These are phyloP conservation scores for Populus euphratica DNA, from an alignment of 345 rosid species.

Conservation along the genomic window DNA sequence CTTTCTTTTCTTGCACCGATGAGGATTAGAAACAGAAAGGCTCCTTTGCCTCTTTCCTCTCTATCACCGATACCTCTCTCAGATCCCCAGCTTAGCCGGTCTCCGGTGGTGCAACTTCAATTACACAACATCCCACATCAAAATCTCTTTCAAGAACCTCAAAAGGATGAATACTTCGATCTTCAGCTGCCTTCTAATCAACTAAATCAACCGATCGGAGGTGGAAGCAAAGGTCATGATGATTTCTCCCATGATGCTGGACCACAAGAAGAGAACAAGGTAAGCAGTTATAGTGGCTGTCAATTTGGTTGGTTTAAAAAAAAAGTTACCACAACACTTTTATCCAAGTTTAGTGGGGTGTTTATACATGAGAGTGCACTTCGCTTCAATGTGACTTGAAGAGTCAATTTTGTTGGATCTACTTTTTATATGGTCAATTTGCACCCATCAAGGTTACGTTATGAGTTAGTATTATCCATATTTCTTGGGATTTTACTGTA, in stretches of 20 bases:
- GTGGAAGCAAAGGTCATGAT: constrained; percentile 10
- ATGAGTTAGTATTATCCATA: background rate
- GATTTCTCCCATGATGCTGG: constrained; percentile 8
- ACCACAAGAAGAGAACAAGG: constrained; percentile 10
- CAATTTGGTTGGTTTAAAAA: constrained; percentile 34
- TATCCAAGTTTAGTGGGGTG: background rate
- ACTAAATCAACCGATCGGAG: constrained; percentile 43
- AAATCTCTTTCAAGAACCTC: constrained; percentile 10
- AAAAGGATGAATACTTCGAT: background rate
- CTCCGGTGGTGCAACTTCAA: constrained; percentile 62
- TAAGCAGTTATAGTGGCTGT: constrained; percentile 4
- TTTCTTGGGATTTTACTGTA: constrained; percentile 17
- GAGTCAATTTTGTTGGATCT: constrained; percentile 6
- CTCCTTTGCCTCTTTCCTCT: constrained; percentile 66
- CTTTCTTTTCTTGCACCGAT: constrained; percentile 37
- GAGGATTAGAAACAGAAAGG: constrained; percentile 96
- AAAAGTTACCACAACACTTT: background rate
- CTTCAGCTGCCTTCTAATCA: constrained; percentile 34
- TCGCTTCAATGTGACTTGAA: constrained; percentile 22
- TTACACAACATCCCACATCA: constrained; percentile 10
- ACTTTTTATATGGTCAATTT: constrained; percentile 17
- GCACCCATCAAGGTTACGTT: constrained; percentile 25
- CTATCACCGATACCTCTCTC: constrained; percentile 68
- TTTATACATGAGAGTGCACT: constrained; percentile 37
- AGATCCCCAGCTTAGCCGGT: constrained; percentile 62